phyloP scores from a whole-genome alignment of 2,329 filamentous ascomycete genomes.

The Aspergillus melleus region DNA sequence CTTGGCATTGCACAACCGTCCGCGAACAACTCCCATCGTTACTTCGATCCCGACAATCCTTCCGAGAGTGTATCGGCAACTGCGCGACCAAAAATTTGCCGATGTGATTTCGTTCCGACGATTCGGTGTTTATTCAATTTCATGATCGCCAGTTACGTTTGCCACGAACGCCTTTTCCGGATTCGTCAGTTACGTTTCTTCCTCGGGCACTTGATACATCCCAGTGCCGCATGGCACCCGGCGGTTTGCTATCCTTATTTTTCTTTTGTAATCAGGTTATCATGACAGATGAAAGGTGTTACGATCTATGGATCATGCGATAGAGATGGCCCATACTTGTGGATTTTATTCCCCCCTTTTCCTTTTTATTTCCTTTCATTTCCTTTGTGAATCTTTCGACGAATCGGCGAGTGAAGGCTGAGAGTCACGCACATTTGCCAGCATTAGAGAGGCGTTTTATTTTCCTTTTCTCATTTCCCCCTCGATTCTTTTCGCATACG shows the following conservation, averaged over 20 bases:
- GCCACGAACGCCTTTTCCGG: background rate
- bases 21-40: background rate
- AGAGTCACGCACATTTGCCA: conserved; percentile 23
- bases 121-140: background rate
- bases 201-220: conserved; percentile 9
- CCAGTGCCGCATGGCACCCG: background rate
- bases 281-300: conserved; percentile 40
- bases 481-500: conserved; percentile 14
- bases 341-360: conserved; percentile 16
- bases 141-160: background rate
- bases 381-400: conserved; percentile 7
- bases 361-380: conserved; percentile 8
- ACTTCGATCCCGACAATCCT: background rate
- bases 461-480: conserved; percentile 9
- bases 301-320: conserved; percentile 44
- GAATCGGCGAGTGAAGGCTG: conserved; percentile 16
- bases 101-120: background rate
- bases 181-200: conserved; percentile 9
- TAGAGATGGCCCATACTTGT: conserved; percentile 36
- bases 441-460: conserved; percentile 31
- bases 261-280: conserved; percentile 26
- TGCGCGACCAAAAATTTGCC: background rate
- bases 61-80: background rate
- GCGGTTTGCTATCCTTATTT: conserved; percentile 6
- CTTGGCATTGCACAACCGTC: background rate